Base-by-base conservation (phyloP, 2,329 filamentous ascomycete genomes). In the Didymella segeticola region DNA sequence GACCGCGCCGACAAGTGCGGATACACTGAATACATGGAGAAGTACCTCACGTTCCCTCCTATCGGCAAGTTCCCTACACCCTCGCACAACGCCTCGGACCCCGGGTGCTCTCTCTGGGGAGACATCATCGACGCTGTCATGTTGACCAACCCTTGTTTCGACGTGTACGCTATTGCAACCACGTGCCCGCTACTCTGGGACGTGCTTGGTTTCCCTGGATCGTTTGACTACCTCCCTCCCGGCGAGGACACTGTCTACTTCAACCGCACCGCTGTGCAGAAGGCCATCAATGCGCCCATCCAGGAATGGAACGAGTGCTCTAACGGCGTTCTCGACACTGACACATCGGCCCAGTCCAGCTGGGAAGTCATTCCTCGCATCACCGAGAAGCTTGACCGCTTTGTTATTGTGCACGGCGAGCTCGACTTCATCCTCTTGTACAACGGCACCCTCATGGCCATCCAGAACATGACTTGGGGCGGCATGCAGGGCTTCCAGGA, bases 391-490 rank as follows among this genome's bases (percentile, higher is more conserved):
- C 89, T 89, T 1, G 81, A 88, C 39, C 87, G 68, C 57, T 89
- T 90, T 8, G 81, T 95, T 61, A 86, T 95, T 65, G 87, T 81
- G 2, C 89, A 93, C 66, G 90, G 89, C 10, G 77, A 83, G 42
- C 80, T 88, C 10, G 90, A 92, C 74, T 89, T 82, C 67, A 81
- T 89, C 55, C 80, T 91, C 9, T 78, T 88, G 20, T 78, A 81
- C 64, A 89, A 89, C 69, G 89, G 89, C 14, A 89, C 89, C 0
- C 78, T 93, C 1, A 77, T 91, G 6, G 82, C 83, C 1, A 86
- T 93, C 53, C 89, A 93, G 69, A 92, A 92, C 77, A 90, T 93
- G 86, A 92, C 89, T 0, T 93, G 86, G 86, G 84, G 85, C 52
- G 89, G 89, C 4, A 71, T 80, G 36, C 83, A 89, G 45, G 90